phyloP scores from a whole-genome alignment of 2,329 filamentous ascomycete species.

The Stagonosporopsis chrysanthemi region DNA sequence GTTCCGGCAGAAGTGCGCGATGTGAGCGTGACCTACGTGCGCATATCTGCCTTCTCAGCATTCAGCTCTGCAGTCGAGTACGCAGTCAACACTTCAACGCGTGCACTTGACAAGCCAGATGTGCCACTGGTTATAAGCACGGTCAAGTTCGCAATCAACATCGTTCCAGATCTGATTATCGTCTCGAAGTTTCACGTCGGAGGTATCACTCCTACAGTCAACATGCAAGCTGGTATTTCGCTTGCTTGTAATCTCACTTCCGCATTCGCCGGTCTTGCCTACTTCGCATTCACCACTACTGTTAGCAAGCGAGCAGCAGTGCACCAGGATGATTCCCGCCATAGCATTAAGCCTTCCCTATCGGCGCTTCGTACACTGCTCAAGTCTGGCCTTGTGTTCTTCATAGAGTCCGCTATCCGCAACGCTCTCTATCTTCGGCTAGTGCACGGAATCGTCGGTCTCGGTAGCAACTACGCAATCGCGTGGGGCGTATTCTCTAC shows the following conservation, averaged over 20 bases:
- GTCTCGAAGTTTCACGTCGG: conserved; percentile 71
- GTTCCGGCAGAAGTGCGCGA: conserved; percentile 66
- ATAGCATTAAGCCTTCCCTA: conserved; percentile 39
- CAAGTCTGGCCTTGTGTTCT: conserved; percentile 65
- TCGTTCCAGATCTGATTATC: conserved; percentile 70
- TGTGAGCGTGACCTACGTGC: conserved; percentile 68
- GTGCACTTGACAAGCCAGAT: conserved; percentile 73
- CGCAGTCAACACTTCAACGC: conserved; percentile 66
- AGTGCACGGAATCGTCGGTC: conserved; percentile 67
- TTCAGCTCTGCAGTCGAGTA: conserved; percentile 69
- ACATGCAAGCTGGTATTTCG: conserved; percentile 69
- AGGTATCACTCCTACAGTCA: conserved; percentile 62
- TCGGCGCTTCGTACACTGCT: conserved; percentile 59
- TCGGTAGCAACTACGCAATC: conserved; percentile 72
- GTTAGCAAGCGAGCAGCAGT: conserved; percentile 39
- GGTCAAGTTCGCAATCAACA: conserved; percentile 70
- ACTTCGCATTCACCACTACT: conserved; percentile 61
- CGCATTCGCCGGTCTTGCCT: conserved; percentile 59
- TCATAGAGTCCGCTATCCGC: conserved; percentile 70
- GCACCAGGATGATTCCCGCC: conserved; percentile 15
- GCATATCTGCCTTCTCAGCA: conserved; percentile 69
- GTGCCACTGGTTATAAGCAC: conserved; percentile 72
- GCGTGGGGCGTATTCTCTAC: conserved; percentile 79
- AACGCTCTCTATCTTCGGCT: conserved; percentile 78
- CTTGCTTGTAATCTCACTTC: conserved; percentile 60